Conservation (phyloP, 306 rosid species). For the Hylodesmum podocarpum region DNA sequence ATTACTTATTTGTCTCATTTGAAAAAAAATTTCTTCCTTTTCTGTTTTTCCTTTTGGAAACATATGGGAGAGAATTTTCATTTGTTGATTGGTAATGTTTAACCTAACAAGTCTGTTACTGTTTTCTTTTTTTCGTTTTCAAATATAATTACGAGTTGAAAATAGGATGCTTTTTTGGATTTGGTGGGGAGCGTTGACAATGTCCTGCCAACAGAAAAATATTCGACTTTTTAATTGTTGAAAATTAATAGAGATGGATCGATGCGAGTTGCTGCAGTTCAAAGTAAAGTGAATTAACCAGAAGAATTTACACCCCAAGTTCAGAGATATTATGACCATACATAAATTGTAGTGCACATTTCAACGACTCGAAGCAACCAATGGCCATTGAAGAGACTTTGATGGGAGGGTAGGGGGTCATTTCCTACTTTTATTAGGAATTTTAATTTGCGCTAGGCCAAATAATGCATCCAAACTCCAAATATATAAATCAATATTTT, state of each 20-base stretch:
- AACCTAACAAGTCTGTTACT: slow-evolving; percentile 6
- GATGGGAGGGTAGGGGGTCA: slow-evolving; percentile 4
- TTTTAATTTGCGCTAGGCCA: neutral
- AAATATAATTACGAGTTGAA: neutral
- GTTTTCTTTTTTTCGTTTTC: neutral
- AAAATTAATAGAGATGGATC: neutral
- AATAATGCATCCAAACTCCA: slow-evolving; percentile 8
- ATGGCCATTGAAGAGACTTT: slow-evolving; percentile 17
- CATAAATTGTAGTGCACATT: slow-evolving; percentile 30
- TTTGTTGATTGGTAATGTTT: slow-evolving; percentile 14
- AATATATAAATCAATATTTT: neutral
- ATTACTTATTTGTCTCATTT: slow-evolving; percentile 7
- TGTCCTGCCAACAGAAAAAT: slow-evolving; percentile 33
- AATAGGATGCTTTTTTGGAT: neutral
- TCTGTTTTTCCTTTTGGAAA: neutral
- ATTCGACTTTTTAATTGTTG: neutral
- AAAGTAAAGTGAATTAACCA: slow-evolving; percentile 36
- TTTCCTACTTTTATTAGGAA: neutral
- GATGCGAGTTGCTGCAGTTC: slow-evolving; percentile 1
- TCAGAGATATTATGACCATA: neutral
- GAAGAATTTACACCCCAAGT: neutral
- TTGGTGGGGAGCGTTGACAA: slow-evolving; percentile 32
- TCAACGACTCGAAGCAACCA: slow-evolving; percentile 25
- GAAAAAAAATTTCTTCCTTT: neutral
- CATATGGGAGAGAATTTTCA: neutral